These are phyloP conservation scores for Wickerhamiella infanticola DNA, from an alignment of 1,139 yeast genomes.

Conservation along the genomic window DNA sequence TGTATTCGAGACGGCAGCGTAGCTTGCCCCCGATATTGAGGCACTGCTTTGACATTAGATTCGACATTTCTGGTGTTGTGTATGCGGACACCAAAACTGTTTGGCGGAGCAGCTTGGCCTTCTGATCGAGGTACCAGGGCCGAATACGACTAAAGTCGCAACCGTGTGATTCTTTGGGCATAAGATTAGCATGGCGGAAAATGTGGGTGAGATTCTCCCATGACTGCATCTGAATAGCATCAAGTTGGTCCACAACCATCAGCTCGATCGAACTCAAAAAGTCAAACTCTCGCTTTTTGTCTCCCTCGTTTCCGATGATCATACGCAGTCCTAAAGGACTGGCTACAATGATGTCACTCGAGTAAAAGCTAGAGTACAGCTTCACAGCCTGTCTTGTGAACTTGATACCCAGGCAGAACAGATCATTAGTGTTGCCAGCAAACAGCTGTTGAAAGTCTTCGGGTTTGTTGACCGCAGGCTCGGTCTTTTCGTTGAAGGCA, in stretches of 20 bases:
- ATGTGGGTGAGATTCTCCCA: constrained; percentile 69
- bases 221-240: constrained; percentile 82
- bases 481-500: constrained; percentile 45
- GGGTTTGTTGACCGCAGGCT: constrained; percentile 48
- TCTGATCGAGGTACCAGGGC: constrained; percentile 84
- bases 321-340: constrained; percentile 84
- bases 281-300: constrained; percentile 34
- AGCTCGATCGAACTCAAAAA: constrained; percentile 82
- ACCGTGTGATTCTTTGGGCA: constrained; percentile 66
- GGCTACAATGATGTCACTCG: constrained; percentile 75
- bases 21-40: constrained; percentile 52
- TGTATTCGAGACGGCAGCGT: constrained; percentile 19
- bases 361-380: constrained; percentile 68
- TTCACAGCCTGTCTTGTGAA: constrained; percentile 78
- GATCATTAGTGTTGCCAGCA: constrained; percentile 83
- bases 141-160: constrained; percentile 86
- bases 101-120: constrained; percentile 62
- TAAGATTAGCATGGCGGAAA: constrained; percentile 53
- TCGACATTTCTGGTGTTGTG: constrained; percentile 67
- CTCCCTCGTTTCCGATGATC: constrained; percentile 42
- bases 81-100: constrained; percentile 59
- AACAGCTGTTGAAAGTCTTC: constrained; percentile 68
- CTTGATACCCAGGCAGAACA: constrained; percentile 77
- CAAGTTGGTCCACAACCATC: constrained; percentile 63
- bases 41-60: constrained; percentile 42